Evolutionary conservation across 768 basidiomycete genomes (phyloP), one percentile per base, ranked within the genome.

Genomic region (Agrocybe chaxingu): DNA sequence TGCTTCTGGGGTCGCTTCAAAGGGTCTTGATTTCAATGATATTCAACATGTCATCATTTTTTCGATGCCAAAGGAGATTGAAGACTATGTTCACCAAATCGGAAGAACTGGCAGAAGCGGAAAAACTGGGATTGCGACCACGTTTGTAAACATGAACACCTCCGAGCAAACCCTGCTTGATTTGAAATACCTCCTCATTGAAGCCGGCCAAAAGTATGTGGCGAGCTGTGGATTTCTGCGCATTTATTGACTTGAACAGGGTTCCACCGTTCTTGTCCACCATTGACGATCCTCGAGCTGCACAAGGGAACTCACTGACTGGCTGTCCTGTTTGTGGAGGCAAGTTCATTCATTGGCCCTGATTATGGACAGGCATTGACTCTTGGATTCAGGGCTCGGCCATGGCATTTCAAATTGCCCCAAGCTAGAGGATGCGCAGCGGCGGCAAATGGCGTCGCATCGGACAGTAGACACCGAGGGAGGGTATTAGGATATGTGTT

Each of bases 41-140:
- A 96, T 99, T 51, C 94, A 98, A 60, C 97, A 98, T 66, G 95
- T 98, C 64, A 98, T 99, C 69, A 98, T 98, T 55, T 99, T 95
- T 67, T 86, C 90, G 30, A 98, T 99, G 97, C 97, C 97, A 0
- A 99, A 98, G 68, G 97, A 99, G 73, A 99, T 99, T 55, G 97
- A 99, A 69, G 97, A 99, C 67, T 99, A 99, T 62, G 96, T 98
- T 44, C 97, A 99, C 73, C 96, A 99, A 69, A 98, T 98, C 57
- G 97, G 97, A 24, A 89, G 97, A 53, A 99, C 97, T 6, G 97
- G 97, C 45, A 85, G 97, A 58, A 93, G 90, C 57, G 97, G 97
- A 16, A 98, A 98, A 68, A 99, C 97, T 0, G 97, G 97, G 45
- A 98, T 99, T 49, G 96, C 97, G 31, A 99, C 97, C 32, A 95